Evolutionary conservation across 164 flowering plant genomes (phyloP), one percentile per base, ranked within the genome.

Genomic region (Macadamia tetraphylla): DNA sequence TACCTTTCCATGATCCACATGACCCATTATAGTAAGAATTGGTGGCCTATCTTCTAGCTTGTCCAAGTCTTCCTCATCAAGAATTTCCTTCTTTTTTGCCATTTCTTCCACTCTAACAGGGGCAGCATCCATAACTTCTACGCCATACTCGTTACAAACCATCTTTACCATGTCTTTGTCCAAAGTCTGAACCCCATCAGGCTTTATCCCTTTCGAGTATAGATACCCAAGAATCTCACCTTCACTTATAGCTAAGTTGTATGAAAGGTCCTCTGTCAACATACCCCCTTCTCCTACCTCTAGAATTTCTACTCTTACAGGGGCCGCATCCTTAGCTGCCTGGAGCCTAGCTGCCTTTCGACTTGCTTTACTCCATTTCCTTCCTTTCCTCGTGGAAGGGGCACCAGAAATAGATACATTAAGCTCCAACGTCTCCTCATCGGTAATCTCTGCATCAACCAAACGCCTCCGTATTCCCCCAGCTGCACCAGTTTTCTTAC

Each of bases 1-100:
- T 73, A 89, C 98, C 86, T 94, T 94, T 65, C 97, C 98, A 78
- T 94, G 98, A 80, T 94, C 98, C 49, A 94, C 98, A 74, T 94
- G 98, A 17, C 98, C 98, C 98, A 94, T 94, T 70, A 94, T 94
- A 30, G 98, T 94, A 46, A 94, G 72, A 46, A 94, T 91, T 13
- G 98, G 98, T 73, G 98, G 97, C 76, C 98, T 79, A 15, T 78
- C 77, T 83, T 89, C 86, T 62, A 94, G 85, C 63, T 85, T 89
- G 76, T 87, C 96, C 71, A 89, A 77, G 74, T 94, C 98, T 3
- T 88, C 96, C 74, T 91, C 94, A 66, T 91, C 98, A 55, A 94
- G 32, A 40, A 88, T 73, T 80, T 87, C 91, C 78, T 85, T 89
- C 83, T 94, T 94, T 66, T 70, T 87, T 30, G 96, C 97, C 90